Conservation (phyloP, 2,329 filamentous ascomycete species). For the Helminthosporium solani region DNA sequence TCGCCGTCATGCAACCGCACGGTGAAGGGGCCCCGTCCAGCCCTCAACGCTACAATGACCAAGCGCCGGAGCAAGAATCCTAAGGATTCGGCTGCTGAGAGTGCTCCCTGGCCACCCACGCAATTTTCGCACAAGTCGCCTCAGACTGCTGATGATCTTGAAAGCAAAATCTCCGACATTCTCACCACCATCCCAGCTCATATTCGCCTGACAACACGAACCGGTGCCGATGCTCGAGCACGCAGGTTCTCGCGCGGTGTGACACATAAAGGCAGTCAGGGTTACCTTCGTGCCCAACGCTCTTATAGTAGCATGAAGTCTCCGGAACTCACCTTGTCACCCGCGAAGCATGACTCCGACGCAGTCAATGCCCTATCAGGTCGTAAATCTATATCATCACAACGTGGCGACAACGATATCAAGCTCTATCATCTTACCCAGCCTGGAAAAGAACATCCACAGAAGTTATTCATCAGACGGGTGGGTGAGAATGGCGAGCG, state of each 20-base stretch:
- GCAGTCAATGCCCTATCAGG: conserved; percentile 24
- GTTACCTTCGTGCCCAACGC: conserved; percentile 34
- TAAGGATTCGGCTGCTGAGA: conserved; percentile 33
- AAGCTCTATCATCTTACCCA: conserved; percentile 90
- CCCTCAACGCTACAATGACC: conserved; percentile 47
- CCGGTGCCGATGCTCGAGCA: conserved; percentile 32
- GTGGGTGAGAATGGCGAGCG: conserved; percentile 88
- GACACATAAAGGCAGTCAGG: conserved; percentile 29
- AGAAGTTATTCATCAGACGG: conserved; percentile 90
- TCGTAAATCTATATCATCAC: conserved; percentile 29
- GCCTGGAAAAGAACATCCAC: conserved; percentile 78
- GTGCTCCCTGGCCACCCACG: conserved; percentile 38
- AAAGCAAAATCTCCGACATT: conserved; percentile 77
- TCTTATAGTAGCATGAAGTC: conserved; percentile 36
- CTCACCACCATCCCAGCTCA: conserved; percentile 74
- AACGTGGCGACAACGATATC: conserved; percentile 61
- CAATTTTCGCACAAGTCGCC: conserved; percentile 32
- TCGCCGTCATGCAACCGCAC: conserved; percentile 38
- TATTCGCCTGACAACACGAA: conserved; percentile 65
- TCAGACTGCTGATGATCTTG: conserved; percentile 61
- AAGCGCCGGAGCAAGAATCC: conserved; percentile 43
- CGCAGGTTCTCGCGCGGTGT: conserved; percentile 31
- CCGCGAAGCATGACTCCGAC: conserved; percentile 38
- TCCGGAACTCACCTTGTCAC: conserved; percentile 41
- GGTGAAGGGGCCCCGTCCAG: conserved; percentile 35